phyloP scores from a whole-genome alignment of 2,329 filamentous ascomycete genomes.

The Xylaria sp. region DNA sequence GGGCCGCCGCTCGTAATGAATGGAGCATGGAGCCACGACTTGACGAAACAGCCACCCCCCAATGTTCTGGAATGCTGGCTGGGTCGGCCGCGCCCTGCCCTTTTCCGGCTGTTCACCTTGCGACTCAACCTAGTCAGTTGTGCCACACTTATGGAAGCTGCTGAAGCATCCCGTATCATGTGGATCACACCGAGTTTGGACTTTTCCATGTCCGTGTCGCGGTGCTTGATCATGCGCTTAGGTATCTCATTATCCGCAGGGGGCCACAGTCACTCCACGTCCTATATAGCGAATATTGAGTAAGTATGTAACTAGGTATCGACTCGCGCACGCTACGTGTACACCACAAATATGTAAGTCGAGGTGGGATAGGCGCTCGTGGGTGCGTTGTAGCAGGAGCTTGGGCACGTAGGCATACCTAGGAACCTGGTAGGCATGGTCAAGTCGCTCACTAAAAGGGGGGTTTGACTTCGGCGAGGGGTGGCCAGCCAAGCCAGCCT shows the following conservation, averaged over 20 bases:
- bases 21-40: constrained; percentile 2
- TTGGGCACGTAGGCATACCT: not conserved
- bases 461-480: not conserved
- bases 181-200: constrained; percentile 30
- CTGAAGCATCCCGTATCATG: constrained; percentile 24
- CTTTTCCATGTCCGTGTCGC: constrained; percentile 10
- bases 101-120: constrained; percentile 24
- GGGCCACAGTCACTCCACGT: constrained; percentile 17
- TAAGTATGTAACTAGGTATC: not conserved
- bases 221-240: constrained; percentile 32
- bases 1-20: constrained; percentile 2
- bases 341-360: not conserved
- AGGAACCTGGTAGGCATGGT: not conserved
- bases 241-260: constrained; percentile 17
- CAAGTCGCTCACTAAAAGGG: not conserved
- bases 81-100: constrained; percentile 14
- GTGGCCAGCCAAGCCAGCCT: not conserved
- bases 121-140: constrained; percentile 28
- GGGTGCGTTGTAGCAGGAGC: not conserved
- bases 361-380: not conserved
- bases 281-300: constrained; percentile 12
- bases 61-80: constrained; percentile 25
- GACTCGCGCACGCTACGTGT: not conserved
- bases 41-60: not conserved
- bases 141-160: constrained; percentile 35